A percentile compares a stretch with the other conserved stretches of the same genome.
Evolutionary conservation across 2,329 filamentous ascomycete species (phyloP).

Genomic region (Lecanoromycetidae sp.): DNA sequence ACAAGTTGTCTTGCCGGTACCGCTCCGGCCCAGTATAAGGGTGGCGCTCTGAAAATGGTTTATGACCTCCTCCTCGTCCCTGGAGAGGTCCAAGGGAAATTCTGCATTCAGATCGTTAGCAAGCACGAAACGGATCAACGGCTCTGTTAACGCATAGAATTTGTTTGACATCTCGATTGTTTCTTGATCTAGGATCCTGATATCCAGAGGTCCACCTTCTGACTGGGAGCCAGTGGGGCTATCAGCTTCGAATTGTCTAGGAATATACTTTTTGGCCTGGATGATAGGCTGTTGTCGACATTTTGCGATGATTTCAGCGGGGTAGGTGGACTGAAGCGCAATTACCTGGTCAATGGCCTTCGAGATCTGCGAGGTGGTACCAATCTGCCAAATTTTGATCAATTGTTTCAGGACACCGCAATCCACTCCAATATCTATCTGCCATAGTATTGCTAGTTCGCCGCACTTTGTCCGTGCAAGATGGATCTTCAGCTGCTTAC

Average conservation of each 20-base stretch:
- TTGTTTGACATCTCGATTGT: conserved; percentile 20
- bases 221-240: too few species aligned
- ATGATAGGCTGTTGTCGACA: neutral
- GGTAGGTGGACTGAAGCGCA: neutral
- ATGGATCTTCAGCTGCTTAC: conserved; percentile 13
- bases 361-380: neutral
- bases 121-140: conserved; percentile 20
- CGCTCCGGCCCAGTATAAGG: conserved; percentile 25
- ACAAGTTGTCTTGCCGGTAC: conserved; percentile 26
- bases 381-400: neutral
- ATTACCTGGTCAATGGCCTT: neutral
- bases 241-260: neutral
- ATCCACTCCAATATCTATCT: neutral
- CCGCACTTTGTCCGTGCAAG: conserved; percentile 12
- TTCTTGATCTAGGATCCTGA: conserved; percentile 2
- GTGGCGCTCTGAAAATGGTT: conserved; percentile 20
- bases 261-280: neutral
- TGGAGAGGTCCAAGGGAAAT: conserved; percentile 25
- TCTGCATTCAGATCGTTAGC: conserved; percentile 18
- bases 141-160: conserved; percentile 24
- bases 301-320: neutral
- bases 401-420: neutral
- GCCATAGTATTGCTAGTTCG: neutral
- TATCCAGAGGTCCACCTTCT: neutral
- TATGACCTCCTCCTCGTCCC: conserved; percentile 23